Evolutionary conservation across 495 filamentous ascomycete species (phyloP), one percentile per base, ranked within the genome.

Genomic region (Daldinia bambusicola): DNA sequence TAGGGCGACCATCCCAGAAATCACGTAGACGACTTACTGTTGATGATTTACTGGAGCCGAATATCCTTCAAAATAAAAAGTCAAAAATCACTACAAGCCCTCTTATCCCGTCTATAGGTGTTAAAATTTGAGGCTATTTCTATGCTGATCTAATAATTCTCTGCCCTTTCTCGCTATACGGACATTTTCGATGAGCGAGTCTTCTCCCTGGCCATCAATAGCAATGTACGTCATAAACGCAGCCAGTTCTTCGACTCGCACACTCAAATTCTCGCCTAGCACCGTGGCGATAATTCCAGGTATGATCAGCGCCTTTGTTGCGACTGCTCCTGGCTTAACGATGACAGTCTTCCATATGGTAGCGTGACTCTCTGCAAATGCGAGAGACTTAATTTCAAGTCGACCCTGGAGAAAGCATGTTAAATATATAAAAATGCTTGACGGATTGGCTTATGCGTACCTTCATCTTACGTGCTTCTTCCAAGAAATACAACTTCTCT

Each of bases 401-500:
- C 43, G 43, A 16, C 43, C 43, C 43, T 48, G n/a, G 2, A 22
- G 12, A 26, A 41, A n/a, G 12, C 5, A 48, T 6, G 18, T 48
- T 18, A 48, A 18, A 48, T 5, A 48, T 22, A 2, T 5, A 10
- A 22, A 48, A 48, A 20, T 1, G 0, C 43, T 20, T 22, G 18
- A 22, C 4, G 10, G 43, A 20, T 48, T 22, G 8, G 43, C 4
- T 2, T 22, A 12, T 48, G 9, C 18, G 12, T 48, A 48, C 43
- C 9, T 48, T 48, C 43, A 48, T 48, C 18, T 48, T 72, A 41
- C 75, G 66, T 10, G 67, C 53, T 31, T 71, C 52, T 2, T 66
- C 51, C 14, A 69, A 10, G 1, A 64, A 70, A 61, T 66, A 76
- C 53, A 77, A 30, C 56, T 36, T 67, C 61, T 60, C 66, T 12